Evolutionary conservation across 75 land plant genomes (phyloP).

Genomic region (Selaginella moellendorffii): DNA sequence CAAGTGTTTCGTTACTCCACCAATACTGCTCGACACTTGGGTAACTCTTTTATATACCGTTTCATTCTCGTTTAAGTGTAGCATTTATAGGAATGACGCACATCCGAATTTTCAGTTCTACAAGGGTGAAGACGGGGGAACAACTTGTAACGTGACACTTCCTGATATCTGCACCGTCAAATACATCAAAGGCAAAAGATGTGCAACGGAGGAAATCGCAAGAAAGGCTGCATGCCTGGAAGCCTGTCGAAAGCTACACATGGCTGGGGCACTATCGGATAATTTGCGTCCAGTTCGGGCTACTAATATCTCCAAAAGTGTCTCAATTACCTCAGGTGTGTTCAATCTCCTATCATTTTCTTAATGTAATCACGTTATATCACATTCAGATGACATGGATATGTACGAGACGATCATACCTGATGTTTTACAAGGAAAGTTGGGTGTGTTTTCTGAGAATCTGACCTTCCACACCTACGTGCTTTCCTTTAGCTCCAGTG

Average conservation of each 20-base stretch:
- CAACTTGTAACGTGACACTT: conserved; percentile 38
- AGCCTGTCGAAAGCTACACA: conserved; percentile 60
- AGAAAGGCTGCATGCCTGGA: conserved; percentile 61
- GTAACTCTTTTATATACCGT: neutral
- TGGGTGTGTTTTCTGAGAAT: neutral
- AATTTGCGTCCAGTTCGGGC: too few relatives aligned
- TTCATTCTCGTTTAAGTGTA: neutral
- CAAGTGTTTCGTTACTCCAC: conserved; percentile 70
- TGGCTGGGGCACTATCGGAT: neutral
- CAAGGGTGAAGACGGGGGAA: conserved; percentile 40
- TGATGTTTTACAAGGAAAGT: neutral
- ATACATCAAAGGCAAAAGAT: conserved; percentile 37
- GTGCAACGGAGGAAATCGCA: conserved; percentile 45
- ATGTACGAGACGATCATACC: conserved; percentile 9
- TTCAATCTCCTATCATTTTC: too few relatives aligned
- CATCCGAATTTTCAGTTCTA: too few relatives aligned
- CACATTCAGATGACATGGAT: neutral
- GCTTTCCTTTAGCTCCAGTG: conserved; percentile 38
- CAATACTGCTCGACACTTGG: conserved; percentile 67
- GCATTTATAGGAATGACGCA: neutral
- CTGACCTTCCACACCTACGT: neutral
- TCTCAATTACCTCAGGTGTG: too few relatives aligned
- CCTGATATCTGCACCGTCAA: conserved; percentile 67
- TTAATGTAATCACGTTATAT: too few relatives aligned
- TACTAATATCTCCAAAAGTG: too few relatives aligned